Evolutionary conservation across 1,139 yeast genomes (phyloP).

Genomic region (Nakaseomyces sp.): DNA sequence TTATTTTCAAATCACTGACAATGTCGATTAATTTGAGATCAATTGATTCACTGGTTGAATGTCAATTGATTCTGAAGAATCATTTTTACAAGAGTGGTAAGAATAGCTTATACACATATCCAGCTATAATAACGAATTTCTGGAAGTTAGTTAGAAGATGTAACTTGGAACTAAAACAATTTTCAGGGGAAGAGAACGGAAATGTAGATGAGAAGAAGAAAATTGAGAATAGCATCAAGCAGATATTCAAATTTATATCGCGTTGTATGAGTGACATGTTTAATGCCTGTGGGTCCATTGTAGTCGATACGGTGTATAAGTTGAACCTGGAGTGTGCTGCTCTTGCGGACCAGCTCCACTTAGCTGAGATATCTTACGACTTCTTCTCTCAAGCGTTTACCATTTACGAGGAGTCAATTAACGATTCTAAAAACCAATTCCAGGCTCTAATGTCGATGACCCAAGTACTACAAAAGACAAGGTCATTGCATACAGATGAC

Average conservation of each 20-base stretch:
- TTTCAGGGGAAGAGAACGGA: conserved; percentile 6
- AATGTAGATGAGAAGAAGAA: conserved; percentile 6
- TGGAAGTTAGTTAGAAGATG: conserved; percentile 52
- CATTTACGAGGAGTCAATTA: conserved; percentile 72
- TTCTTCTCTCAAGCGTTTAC: conserved; percentile 82
- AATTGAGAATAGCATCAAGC: conserved; percentile 20
- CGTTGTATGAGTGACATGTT: conserved; percentile 62
- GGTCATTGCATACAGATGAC: conserved; percentile 24
- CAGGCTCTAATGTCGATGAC: conserved; percentile 48
- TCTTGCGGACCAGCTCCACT: conserved; percentile 65
- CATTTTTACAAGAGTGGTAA: conserved; percentile 47
- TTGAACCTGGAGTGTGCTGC: conserved; percentile 48
- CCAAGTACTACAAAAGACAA: conserved; percentile 43
- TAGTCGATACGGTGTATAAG: conserved; percentile 40
- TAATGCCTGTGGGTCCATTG: conserved; percentile 43
- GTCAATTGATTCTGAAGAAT: conserved; percentile 50
- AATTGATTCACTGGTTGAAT: conserved; percentile 36
- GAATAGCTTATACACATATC: conserved; percentile 58
- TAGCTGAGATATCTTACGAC: conserved; percentile 71
- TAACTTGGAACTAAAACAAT: conserved; percentile 23
- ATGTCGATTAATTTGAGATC: conserved; percentile 34
- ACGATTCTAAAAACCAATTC: conserved; percentile 50
- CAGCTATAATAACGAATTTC: conserved; percentile 57
- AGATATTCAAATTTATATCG: conserved; percentile 66
- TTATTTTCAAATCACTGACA: conserved; percentile 14